Evolutionary conservation across 352 stramenopile species (phyloP).

Genomic region (Globisporangium solare): DNA sequence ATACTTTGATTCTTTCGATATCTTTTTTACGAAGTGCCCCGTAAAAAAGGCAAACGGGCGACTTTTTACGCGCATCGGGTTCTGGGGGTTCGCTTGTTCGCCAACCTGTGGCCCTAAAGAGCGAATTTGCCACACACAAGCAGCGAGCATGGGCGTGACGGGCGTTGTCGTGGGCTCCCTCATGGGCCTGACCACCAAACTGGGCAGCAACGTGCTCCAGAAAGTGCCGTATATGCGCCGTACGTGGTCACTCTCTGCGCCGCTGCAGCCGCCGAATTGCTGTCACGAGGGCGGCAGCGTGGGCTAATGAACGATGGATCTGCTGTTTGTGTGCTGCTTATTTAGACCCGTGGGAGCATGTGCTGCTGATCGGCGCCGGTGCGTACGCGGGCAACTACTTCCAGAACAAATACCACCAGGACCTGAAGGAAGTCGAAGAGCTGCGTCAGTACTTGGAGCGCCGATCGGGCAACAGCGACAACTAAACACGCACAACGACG

Average conservation of each 20-base stretch:
- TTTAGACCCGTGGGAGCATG: constrained; percentile 77
- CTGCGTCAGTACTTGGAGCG: constrained; percentile 70
- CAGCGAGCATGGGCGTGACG: constrained; percentile 56
- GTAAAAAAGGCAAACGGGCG: too few species aligned
- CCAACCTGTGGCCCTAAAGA: not conserved
- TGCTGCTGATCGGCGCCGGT: constrained; percentile 65
- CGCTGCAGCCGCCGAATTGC: not conserved
- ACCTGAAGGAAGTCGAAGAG: constrained; percentile 73
- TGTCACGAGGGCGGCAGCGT: not conserved
- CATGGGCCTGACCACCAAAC: constrained; percentile 76
- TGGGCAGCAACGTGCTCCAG: constrained; percentile 78
- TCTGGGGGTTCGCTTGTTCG: too few species aligned
- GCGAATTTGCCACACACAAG: not conserved
- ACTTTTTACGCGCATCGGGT: too few species aligned
- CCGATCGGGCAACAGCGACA: constrained; percentile 36
- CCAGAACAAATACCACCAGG: constrained; percentile 73
- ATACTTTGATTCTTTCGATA: too few species aligned
- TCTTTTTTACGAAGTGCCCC: too few species aligned
- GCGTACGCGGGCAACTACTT: constrained; percentile 54
- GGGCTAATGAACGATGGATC: not conserved
- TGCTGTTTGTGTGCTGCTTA: too few species aligned
- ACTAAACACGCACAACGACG: constrained; percentile 17
- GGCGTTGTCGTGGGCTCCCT: constrained; percentile 63
- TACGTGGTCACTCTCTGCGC: constrained; percentile 32
- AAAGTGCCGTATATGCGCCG: constrained; percentile 81